Conservation (phyloP, 208 protist genomes). For the Wallacemonas sp. region DNA sequence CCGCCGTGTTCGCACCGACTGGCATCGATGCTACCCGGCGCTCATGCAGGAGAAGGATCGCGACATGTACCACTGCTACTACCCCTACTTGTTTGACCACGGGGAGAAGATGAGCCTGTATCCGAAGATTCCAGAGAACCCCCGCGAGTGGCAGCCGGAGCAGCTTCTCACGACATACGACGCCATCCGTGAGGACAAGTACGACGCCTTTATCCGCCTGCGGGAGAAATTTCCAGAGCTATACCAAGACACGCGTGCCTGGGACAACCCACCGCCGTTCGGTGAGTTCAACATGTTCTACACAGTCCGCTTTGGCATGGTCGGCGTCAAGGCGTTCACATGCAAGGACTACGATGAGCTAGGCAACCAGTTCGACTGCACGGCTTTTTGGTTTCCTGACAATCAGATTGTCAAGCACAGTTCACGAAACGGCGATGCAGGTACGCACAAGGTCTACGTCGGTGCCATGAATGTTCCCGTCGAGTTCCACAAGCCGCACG, state of each 20-base stretch:
- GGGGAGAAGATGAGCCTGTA: constrained; percentile 92
- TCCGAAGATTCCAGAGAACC: constrained; percentile 91
- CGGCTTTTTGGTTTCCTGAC: constrained; percentile 92
- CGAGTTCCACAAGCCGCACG: constrained; percentile 91
- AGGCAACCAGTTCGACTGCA: constrained; percentile 92
- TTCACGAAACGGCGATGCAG: constrained; percentile 69
- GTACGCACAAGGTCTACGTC: constrained; percentile 85
- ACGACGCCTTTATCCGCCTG: constrained; percentile 90
- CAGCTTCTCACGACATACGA: constrained; percentile 94
- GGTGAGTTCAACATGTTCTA: constrained; percentile 95
- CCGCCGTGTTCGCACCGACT: constrained; percentile 80
- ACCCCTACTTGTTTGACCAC: constrained; percentile 93
- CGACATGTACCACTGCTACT: constrained; percentile 95
- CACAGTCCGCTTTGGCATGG: constrained; percentile 90
- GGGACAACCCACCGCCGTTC: constrained; percentile 92
- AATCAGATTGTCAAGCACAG: constrained; percentile 90
- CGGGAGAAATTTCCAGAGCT: constrained; percentile 92
- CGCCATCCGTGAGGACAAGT: constrained; percentile 93
- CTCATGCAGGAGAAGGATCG: constrained; percentile 89
- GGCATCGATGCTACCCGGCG: constrained; percentile 87
- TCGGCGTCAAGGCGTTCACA: constrained; percentile 90
- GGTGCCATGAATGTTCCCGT: constrained; percentile 91
- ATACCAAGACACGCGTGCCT: constrained; percentile 90
- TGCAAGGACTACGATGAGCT: constrained; percentile 94
- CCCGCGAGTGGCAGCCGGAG: constrained; percentile 86